These are phyloP conservation scores for Nakataea oryzae DNA, from an alignment of 2,329 filamentous ascomycete genomes.

Conservation along the genomic window DNA sequence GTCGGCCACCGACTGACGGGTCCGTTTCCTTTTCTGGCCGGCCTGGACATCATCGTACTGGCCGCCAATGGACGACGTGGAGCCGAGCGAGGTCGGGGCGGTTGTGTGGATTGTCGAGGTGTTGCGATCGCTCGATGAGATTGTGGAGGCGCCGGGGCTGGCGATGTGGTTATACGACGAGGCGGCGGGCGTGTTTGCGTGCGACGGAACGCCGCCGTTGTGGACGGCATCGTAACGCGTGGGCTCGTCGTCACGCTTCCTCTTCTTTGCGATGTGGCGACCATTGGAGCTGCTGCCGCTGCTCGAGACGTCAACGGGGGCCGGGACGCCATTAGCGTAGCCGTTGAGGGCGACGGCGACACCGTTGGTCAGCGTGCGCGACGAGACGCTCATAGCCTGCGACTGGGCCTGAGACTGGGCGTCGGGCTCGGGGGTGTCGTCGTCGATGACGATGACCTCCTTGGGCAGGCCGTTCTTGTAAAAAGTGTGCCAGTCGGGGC, in stretches of 20 bases:
- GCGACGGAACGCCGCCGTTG: slow-evolving; percentile 55
- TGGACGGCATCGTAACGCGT: slow-evolving; percentile 58
- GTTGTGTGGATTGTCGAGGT: slow-evolving; percentile 75
- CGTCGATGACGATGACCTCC: slow-evolving; percentile 76
- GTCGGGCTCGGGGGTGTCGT: slow-evolving; percentile 55
- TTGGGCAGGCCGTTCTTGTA: slow-evolving; percentile 76
- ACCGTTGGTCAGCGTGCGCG: slow-evolving; percentile 26
- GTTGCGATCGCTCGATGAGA: slow-evolving; percentile 73
- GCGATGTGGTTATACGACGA: slow-evolving; percentile 36
- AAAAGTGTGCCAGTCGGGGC: slow-evolving; percentile 70
- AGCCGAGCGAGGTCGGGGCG: slow-evolving; percentile 77
- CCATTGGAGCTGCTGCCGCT: slow-evolving; percentile 15
- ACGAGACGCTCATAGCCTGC: slow-evolving; percentile 18
- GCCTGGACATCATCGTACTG: slow-evolving; percentile 55
- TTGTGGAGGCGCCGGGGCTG: slow-evolving; percentile 57
- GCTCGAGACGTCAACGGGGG: slow-evolving; percentile 12
- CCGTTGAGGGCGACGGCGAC: slow-evolving; percentile 14
- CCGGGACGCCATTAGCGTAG: slow-evolving; percentile 17
- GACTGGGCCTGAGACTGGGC: slow-evolving; percentile 12
- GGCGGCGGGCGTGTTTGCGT: slow-evolving; percentile 56
- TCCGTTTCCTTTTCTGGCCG: slow-evolving; percentile 88
- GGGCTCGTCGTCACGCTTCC: slow-evolving; percentile 53
- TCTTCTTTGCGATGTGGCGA: slow-evolving; percentile 58
- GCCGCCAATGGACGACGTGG: slow-evolving; percentile 46
- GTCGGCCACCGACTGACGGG: slow-evolving; percentile 69